Base-by-base conservation (phyloP, 148 eudicot species). In the Vaccinium corymbosum region DNA sequence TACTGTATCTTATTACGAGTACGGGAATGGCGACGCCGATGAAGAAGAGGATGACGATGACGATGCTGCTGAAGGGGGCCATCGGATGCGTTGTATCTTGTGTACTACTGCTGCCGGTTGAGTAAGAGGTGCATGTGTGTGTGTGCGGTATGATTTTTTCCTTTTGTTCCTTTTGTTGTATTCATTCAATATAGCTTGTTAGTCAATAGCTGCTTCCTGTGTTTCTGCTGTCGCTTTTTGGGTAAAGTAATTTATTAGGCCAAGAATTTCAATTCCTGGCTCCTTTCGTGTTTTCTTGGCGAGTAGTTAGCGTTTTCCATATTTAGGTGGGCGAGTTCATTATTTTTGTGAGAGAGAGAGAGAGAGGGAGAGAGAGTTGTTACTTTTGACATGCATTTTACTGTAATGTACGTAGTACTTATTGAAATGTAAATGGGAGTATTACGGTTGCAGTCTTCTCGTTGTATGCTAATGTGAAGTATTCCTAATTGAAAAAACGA, bases 21-120 rank as follows among this genome's bases (percentile, higher is more conserved):
- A 91, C 84, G 77, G 84, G 11, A 82, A 86, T 84, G 90, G 92
- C 56, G 93, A 86, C 25, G 90, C 71, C 75, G 90, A 92, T 76
- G 90, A 90, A 6, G 93, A 89, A 7, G 94, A 92, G 53, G 88
- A 90, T 27, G 90, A 87, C 9, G 87, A 85, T 5, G 90, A 87
- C 14, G 90, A 88, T 68, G 83, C 62, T 79, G 52, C 86, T 27
- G 81, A 89, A 4, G 91, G 87, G 80, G 85, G 72, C 74, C 82
- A 90, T 78, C 89, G 84, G 75, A 89, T 94, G 92, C 91, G 95
- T 62, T 96, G 99, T 88, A 93, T 91, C 50, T 88, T 96, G 83
- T 96, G 99, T 90, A 94, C 98, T 50, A 93, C 97, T 56, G 98
- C 98, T 70, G 92, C 95, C 56, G 88, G 93, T 88, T 94, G 90